Evolutionary conservation across 2,329 filamentous ascomycete genomes (phyloP).

Genomic region (Fusarium redolens): DNA sequence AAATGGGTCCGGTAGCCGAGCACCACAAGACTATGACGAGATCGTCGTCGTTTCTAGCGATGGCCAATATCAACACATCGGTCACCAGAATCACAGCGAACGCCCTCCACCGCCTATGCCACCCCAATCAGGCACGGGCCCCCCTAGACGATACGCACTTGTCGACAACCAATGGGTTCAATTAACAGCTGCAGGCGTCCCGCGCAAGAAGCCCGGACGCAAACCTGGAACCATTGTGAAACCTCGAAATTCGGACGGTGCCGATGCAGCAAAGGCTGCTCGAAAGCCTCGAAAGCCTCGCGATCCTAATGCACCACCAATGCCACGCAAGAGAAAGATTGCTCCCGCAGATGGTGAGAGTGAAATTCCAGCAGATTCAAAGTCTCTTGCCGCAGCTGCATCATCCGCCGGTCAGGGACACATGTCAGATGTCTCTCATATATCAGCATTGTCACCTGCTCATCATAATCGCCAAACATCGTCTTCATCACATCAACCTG

Average conservation of each 20-base stretch:
- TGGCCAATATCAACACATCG: slow-evolving; percentile 40
- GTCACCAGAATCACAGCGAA: slow-evolving; percentile 35
- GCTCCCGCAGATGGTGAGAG: slow-evolving; percentile 54
- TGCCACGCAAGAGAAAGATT: slow-evolving; percentile 66
- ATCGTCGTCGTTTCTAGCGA: slow-evolving; percentile 58
- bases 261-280: slow-evolving; percentile 55
- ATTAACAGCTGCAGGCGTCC: slow-evolving; percentile 68
- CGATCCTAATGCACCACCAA: slow-evolving; percentile 68
- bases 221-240: slow-evolving; percentile 70
- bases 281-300: slow-evolving; percentile 67
- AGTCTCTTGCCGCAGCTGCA: slow-evolving; percentile 48
- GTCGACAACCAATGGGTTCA: slow-evolving; percentile 58
- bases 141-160: slow-evolving; percentile 49
- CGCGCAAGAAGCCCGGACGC: slow-evolving; percentile 72
- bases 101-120: slow-evolving; percentile 40
- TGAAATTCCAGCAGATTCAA: slow-evolving; percentile 51
- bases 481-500: slow-evolving; percentile 36
- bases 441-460: slow-evolving; percentile 42
- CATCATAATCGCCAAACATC: slow-evolving; percentile 48
- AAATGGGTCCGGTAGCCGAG: slow-evolving; percentile 43
- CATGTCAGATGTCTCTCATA: slow-evolving; percentile 41
- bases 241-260: slow-evolving; percentile 54
- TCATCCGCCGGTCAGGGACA: slow-evolving; percentile 35
- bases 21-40: slow-evolving; percentile 58
- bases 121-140: slow-evolving; percentile 36